Percentiles rank a stretch among this genome's conserved stretches.
Evolutionary conservation across 2,329 filamentous ascomycete species (phyloP).

Genomic region (Colletotrichum karsti): DNA sequence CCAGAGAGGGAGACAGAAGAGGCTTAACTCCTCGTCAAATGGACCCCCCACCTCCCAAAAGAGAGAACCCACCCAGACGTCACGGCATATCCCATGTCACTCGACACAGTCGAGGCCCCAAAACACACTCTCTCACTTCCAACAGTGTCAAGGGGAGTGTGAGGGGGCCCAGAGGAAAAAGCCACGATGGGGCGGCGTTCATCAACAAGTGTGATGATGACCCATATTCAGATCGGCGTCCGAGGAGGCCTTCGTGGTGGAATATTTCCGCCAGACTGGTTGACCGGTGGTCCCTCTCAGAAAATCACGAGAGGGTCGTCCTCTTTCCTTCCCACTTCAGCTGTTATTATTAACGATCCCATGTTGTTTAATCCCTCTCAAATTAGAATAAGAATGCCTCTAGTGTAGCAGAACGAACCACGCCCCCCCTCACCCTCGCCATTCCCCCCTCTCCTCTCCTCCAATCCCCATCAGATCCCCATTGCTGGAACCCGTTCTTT

Average conservation of each 20-base stretch:
- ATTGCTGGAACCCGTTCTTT: background rate
- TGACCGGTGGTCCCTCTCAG: too few species aligned
- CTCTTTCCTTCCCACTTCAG: background rate
- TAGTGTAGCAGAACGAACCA: conserved; percentile 11
- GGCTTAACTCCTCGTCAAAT: conserved; percentile 18
- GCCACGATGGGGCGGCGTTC: too few species aligned
- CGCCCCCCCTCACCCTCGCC: background rate
- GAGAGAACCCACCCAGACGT: conserved; percentile 8
- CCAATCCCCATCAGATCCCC: background rate
- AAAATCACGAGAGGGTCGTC: too few species aligned
- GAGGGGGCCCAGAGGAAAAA: too few species aligned
- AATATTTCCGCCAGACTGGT: too few species aligned
- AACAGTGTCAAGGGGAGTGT: background rate
- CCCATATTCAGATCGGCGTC: conserved; percentile 22
- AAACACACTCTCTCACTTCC: conserved; percentile 17
- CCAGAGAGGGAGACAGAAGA: background rate
- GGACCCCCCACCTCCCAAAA: background rate
- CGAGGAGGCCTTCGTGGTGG: conserved; percentile 3
- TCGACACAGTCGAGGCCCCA: background rate
- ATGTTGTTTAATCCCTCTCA: conserved; percentile 7
- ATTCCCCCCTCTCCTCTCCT: background rate
- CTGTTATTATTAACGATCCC: background rate
- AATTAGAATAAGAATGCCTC: conserved; percentile 17
- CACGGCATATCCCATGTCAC: conserved; percentile 23
- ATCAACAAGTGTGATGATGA: background rate